Evolutionary conservation across 306 rosid genomes (phyloP).

Genomic region (Acacia confusa): DNA sequence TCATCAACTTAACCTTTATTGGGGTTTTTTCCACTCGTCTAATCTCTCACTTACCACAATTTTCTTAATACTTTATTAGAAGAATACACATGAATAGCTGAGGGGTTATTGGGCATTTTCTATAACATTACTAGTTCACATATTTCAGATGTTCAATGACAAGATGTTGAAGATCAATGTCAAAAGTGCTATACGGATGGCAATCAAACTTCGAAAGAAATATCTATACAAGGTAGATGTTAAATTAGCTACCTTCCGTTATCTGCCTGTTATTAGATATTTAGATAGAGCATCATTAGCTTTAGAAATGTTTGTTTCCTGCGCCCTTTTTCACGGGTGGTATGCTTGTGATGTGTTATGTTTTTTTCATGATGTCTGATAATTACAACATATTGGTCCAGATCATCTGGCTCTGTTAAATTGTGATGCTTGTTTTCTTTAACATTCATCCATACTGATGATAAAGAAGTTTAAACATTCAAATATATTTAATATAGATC

Average conservation of each 20-base stretch:
- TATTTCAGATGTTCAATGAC: constrained; percentile 84
- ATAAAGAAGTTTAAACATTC: background rate
- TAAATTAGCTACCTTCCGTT: constrained; percentile 22
- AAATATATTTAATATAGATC: constrained; percentile 9
- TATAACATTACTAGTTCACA: constrained; percentile 24
- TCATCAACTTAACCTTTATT: background rate
- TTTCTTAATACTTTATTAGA: background rate
- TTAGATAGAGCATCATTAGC: background rate
- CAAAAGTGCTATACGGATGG: constrained; percentile 68
- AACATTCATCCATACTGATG: background rate
- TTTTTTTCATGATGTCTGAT: constrained; percentile 1
- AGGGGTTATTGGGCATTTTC: constrained; percentile 20
- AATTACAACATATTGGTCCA: constrained; percentile 6
- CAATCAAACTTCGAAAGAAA: constrained; percentile 85
- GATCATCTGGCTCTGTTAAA: constrained; percentile 28
- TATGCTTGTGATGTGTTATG: constrained; percentile 5
- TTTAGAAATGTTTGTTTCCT: constrained; percentile 17
- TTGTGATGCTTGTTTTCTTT: constrained; percentile 30
- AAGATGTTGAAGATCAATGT: constrained; percentile 77
- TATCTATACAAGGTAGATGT: constrained; percentile 74
- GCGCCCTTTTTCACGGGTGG: background rate
- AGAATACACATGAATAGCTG: background rate
- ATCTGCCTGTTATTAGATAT: constrained; percentile 4
- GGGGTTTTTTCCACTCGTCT: background rate
- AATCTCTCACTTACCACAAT: background rate